phyloP scores from a whole-genome alignment of 2,329 filamentous ascomycete species.

The Ophiocordyceps unilateralis region DNA sequence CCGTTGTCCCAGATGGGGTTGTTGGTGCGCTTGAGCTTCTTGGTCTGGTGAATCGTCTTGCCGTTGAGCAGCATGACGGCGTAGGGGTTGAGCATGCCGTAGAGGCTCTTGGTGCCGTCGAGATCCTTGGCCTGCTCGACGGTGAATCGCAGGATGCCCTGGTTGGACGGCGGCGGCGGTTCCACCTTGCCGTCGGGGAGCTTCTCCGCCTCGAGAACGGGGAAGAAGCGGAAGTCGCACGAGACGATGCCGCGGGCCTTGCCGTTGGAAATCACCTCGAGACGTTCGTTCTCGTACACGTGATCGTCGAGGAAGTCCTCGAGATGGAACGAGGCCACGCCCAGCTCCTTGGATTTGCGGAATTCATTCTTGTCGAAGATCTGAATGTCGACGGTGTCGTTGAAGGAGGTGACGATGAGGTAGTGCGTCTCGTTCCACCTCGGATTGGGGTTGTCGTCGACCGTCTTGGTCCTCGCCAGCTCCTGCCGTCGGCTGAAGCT shows the following conservation, averaged over 20 bases:
- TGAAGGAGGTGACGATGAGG: constrained; percentile 80
- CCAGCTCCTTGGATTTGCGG: constrained; percentile 91
- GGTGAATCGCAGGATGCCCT: constrained; percentile 84
- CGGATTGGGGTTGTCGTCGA: constrained; percentile 71
- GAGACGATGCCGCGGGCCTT: constrained; percentile 66
- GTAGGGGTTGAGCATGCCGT: constrained; percentile 84
- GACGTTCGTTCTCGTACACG: constrained; percentile 66
- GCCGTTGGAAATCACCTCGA: constrained; percentile 74
- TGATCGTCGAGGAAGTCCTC: constrained; percentile 63
- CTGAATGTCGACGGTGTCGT: constrained; percentile 70
- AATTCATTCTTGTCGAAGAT: constrained; percentile 90
- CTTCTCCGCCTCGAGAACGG: constrained; percentile 59
- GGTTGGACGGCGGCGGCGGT: constrained; percentile 75
- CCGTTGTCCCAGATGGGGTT: constrained; percentile 92
- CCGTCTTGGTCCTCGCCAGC: constrained; percentile 75
- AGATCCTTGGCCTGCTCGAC: constrained; percentile 94
- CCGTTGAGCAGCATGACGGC: constrained; percentile 77
- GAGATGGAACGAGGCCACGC: constrained; percentile 67
- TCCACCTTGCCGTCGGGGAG: constrained; percentile 61
- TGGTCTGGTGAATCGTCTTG: constrained; percentile 75
- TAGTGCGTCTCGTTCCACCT: constrained; percentile 96
- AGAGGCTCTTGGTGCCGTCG: constrained; percentile 78
- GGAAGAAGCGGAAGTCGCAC: constrained; percentile 86
- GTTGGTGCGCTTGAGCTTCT: constrained; percentile 91
- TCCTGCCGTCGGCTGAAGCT: constrained; percentile 70